Base-by-base conservation (phyloP, 2,329 filamentous ascomycete species). In the Phialophora macrospora region DNA sequence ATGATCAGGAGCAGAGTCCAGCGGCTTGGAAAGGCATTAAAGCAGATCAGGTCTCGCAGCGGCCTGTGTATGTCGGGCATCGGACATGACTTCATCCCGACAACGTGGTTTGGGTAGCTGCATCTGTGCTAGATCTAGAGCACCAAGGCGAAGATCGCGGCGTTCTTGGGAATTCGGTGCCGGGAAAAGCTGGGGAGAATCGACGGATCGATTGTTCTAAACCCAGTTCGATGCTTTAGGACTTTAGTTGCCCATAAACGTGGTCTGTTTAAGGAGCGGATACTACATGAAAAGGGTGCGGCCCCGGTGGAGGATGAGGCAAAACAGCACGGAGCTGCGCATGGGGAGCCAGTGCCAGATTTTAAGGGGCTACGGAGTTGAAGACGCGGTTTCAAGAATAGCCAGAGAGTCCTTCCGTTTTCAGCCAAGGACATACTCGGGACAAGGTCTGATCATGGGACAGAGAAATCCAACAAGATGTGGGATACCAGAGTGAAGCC, bases 31-130 rank as follows among this genome's bases (percentile, higher is more conserved):
- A 20, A 30, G 20, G 22, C 9, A 30, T 46, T 11, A 3, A 49
- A 20, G 38, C 38, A 58, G 41, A 28, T 26, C 34, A 20, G 38
- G 41, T 48, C 44, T 30, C 20, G 17, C 20, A 51, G 28, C 14
- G n/a, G 41, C 44, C 22, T 30, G 30, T 48, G 30, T 56, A 58
- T 34, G 64, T 63, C 64, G 64, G 64, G 49, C 55, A 60, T 66
- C 64, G 64, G 64, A 62, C 60, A 49, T 55, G 64, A 30, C 30
- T 3, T 58, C 17, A 46, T 51, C 4, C 60, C 64, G 64, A 63
- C 46, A 38, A 22, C 17, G 17, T 60, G 48, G 44, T 51, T 26
- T 34, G 24, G 14, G 52, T 44, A 30, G 20, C 28, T 59, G 20
- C 54, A 63, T 62, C 58, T 38, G 51, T 22, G 51, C 48, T 44